Base-by-base conservation (phyloP, 768 basidiomycete species). In the Clitopilus hobsonii region DNA sequence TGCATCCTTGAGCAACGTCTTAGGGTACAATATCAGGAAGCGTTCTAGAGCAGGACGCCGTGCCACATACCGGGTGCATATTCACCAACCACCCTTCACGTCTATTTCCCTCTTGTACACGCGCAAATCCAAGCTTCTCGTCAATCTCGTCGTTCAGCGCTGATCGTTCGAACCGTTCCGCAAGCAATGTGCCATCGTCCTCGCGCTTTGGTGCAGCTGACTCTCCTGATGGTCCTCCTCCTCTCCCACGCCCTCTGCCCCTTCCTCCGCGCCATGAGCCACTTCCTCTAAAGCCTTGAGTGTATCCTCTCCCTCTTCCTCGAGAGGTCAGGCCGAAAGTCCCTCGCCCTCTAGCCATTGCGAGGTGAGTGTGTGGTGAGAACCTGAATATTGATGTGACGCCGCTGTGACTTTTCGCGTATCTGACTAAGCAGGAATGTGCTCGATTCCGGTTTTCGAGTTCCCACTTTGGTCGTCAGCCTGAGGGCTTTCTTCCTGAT, bases 1-100 rank as follows among this genome's bases (percentile, higher is more conserved):
- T 5, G 93, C 73, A 63, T 95, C 94, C 68, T 92, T 91, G 14
- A 97, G 71, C 7, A 96, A 71, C 1, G 94, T 97, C 88, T 97
- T 60, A 8, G 23, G 18, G n/a, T n/a, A n/a, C n/a, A n/a, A 49
- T 23, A 16, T 13, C 13, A 27, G 54, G 25, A 54, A 48, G 51
- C 51, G 49, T 18, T 22, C 5, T 38, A 27, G n/a, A 51, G 27
- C 3, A 22, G 22, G 23, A 38, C 28, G 47, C 53, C 25, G 51
- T 32, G 32, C 14, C 55, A 51, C 90, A 61, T 66, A 94, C 94
- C 52, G 97, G 92, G 68, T 96, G 95, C 96, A 99, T 98, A 66
- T 98, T 98, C 58, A 99, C 85, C 65, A 99, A 74, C 97, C 97
- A 98, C 1, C 95, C 97, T 53, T 91, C 89, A 65, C 77, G 84